These are phyloP conservation scores for Powellomyces hirtus DNA, from an alignment of 192 early-diverging fungal genomes.

Conservation along the genomic window DNA sequence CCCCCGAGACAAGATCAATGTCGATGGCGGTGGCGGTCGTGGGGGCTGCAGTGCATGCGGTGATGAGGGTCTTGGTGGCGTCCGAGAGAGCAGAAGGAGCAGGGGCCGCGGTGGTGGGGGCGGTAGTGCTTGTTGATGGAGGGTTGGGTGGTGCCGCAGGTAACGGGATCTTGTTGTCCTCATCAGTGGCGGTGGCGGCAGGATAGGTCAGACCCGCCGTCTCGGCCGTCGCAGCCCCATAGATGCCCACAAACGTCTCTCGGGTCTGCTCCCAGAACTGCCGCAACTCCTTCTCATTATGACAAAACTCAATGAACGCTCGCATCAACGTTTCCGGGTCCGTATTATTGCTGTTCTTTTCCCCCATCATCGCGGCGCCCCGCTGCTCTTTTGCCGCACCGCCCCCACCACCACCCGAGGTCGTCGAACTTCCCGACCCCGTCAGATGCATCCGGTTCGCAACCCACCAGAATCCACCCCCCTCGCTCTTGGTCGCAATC, in stretches of 20 bases:
- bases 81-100: neutral
- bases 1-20: neutral
- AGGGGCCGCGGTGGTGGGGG: neutral
- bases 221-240: neutral
- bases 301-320: conserved; percentile 39
- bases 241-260: neutral
- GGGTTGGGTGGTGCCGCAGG: neutral
- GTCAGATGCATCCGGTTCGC: conserved; percentile 75
- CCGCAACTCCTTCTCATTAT: conserved; percentile 51
- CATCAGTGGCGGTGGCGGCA: neutral
- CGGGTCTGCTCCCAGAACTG: conserved; percentile 63
- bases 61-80: neutral
- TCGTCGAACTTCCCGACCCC: conserved; percentile 25
- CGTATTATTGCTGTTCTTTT: neutral
- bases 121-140: neutral
- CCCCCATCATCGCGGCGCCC: neutral
- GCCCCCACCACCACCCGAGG: conserved; percentile 9
- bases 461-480: conserved; percentile 82
- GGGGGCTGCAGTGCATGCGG: neutral
- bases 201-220: neutral
- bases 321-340: conserved; percentile 24
- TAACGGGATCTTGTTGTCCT: neutral
- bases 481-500: conserved; percentile 60
- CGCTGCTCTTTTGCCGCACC: neutral
- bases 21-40: neutral